A percentile compares a stretch with the other conserved stretches of the same genome.
Evolutionary conservation across 2,329 filamentous ascomycete species (phyloP).

Genomic region (Coleophoma cylindrospora): DNA sequence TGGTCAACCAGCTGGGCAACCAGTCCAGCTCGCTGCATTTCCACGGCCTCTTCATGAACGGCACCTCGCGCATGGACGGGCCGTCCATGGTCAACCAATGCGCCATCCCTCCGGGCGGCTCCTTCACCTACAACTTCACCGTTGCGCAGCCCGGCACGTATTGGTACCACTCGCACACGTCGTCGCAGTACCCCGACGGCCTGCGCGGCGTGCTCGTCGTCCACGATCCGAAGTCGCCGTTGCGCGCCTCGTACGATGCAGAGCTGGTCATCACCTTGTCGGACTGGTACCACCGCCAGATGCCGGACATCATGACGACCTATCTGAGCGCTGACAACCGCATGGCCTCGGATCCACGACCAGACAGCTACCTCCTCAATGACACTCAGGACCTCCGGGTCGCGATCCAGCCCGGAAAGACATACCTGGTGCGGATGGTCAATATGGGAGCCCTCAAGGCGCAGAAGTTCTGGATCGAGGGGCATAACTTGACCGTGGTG

Average conservation of each 20-base stretch:
- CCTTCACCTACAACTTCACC: slow-evolving; percentile 14
- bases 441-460: slow-evolving; percentile 2
- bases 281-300: slow-evolving; percentile 48
- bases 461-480: slow-evolving; percentile 2
- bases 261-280: slow-evolving; percentile 52
- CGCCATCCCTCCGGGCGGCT: slow-evolving; percentile 15
- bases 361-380: neutral
- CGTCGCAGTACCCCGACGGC: slow-evolving; percentile 64
- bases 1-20: slow-evolving; percentile 47
- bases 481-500: slow-evolving; percentile 32
- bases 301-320: neutral
- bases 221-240: slow-evolving; percentile 51
- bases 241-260: slow-evolving; percentile 47
- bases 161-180: slow-evolving; percentile 61
- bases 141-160: slow-evolving; percentile 45
- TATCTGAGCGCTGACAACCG: neutral
- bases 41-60: slow-evolving; percentile 53
- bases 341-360: neutral
- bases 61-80: slow-evolving; percentile 54
- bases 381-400: slow-evolving; percentile 7
- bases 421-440: slow-evolving; percentile 5
- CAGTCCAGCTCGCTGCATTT: slow-evolving; percentile 49
- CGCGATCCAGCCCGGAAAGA: slow-evolving; percentile 1
- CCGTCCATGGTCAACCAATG: slow-evolving; percentile 40
- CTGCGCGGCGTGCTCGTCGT: slow-evolving; percentile 57